These are phyloP conservation scores for Fraxinus paxiana DNA, from an alignment of 305 asterid species.

Conservation along the genomic window DNA sequence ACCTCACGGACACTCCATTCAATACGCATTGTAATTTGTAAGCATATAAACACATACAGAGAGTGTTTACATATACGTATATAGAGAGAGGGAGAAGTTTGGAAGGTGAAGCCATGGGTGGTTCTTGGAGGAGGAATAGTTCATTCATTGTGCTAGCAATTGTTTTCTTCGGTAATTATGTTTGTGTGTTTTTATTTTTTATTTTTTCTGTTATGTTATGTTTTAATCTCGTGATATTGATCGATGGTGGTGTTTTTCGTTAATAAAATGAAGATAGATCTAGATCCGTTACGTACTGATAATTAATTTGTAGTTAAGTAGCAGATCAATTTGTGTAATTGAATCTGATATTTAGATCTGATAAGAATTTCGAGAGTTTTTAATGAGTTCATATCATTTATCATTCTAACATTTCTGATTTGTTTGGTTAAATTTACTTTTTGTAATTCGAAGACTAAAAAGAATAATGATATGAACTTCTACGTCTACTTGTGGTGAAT, in stretches of 20 bases:
- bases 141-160: slow-evolving; percentile 29
- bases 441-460: not conserved
- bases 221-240: not conserved
- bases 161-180: slow-evolving; percentile 30
- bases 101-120: slow-evolving; percentile 25
- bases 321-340: not conserved
- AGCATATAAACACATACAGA: not conserved
- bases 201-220: not conserved
- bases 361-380: not conserved
- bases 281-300: not conserved
- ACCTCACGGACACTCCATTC: not conserved
- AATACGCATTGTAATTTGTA: not conserved
- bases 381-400: not conserved
- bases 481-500: not conserved
- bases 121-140: slow-evolving; percentile 19
- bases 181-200: not conserved
- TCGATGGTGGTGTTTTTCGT: not conserved
- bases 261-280: not conserved
- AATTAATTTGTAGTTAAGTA: not conserved
- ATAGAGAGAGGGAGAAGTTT: not conserved
- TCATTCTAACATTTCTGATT: not conserved
- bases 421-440: not conserved
- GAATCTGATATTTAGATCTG: not conserved
- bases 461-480: not conserved
- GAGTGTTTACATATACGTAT: not conserved